These are phyloP conservation scores for Hamamelis virginiana DNA, from an alignment of 164 flowering plant genomes.

Conservation along the genomic window DNA sequence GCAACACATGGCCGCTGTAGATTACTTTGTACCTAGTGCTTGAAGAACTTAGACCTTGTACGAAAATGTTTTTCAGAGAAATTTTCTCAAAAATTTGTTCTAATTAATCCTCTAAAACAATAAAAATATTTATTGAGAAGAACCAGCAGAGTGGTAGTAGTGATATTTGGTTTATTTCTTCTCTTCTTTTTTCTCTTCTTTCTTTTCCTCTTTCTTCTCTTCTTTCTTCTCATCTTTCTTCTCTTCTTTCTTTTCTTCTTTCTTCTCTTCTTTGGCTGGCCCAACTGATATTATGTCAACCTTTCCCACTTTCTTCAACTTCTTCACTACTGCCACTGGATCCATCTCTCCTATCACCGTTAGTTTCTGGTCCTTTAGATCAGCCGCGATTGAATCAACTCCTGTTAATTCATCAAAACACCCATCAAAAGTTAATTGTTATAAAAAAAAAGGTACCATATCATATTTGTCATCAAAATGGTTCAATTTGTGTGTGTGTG, in stretches of 20 bases:
- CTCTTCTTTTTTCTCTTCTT: conserved; percentile 25
- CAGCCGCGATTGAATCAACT: conserved; percentile 91
- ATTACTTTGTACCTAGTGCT: too few species aligned
- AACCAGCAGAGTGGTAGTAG: too few species aligned
- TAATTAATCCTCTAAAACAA: too few species aligned
- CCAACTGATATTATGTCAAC: conserved; percentile 83
- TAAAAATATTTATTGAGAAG: too few species aligned
- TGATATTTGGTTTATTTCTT: conserved; percentile 1
- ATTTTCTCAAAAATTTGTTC: too few species aligned
- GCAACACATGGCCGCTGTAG: too few species aligned
- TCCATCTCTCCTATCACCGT: conserved; percentile 86
- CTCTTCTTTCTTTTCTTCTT: conserved; percentile 66
- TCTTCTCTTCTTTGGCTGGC: conserved; percentile 94
- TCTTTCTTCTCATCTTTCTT: conserved; percentile 43
- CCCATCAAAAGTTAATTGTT: background rate
- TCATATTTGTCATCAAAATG: too few species aligned
- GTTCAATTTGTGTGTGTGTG: too few species aligned
- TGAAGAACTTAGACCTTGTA: too few species aligned
- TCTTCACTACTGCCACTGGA: conserved; percentile 69
- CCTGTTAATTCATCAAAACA: conserved; percentile 38
- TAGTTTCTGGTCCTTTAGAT: conserved; percentile 77
- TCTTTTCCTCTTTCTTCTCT: conserved; percentile 39
- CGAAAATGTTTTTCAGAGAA: too few species aligned
- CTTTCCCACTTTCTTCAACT: conserved; percentile 72
- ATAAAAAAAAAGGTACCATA: too few species aligned